Evolutionary conservation across 352 stramenopile genomes (phyloP), one percentile per base, ranked within the genome.

Genomic region (Globisporangium middletonii): DNA sequence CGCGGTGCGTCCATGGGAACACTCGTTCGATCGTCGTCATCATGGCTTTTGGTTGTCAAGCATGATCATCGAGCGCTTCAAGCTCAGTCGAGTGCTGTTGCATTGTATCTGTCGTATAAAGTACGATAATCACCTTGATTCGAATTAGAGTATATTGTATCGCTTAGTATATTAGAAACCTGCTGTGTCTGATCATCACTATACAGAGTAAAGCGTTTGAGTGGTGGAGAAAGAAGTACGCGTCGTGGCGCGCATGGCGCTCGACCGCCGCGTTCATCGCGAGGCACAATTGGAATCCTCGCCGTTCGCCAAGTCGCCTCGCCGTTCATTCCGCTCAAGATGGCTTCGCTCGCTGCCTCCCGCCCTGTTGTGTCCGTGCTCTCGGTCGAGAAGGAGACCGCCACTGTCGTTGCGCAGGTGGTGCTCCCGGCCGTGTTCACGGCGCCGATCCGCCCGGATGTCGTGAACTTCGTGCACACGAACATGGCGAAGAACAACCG

Each of bases 401-500:
- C 85, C 63, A 72, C 93, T 50, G 95, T 98, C 57, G 59, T 79
- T 48, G 79, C 79, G 65, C 90, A 97, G 73, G 86, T 97, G 56
- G 81, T 86, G 63, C 89, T 99, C 44, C 96, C 96, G 35, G 85
- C 78, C 53, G 96, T 99, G 64, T 97, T 99, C 84, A 98, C 92
- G 65, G 95, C 97, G 41, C 97, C 97, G 56, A 98, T 99, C 76
- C 96, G 97, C 72, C 93, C 96, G 54, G 97, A 99, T 82, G 88
- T 99, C 53, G 96, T 99, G 65, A 97, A 98, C 69, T 99, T 99
- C 70, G 97, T 99, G 48, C 97, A 99, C 90, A 99, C 93, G 45
- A 98, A 99, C 88, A 98, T 99, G 85, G 95, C 94, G 80, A 99
- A 99, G 93, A 99, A 99, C 88, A 84, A 97, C 67, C 94, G 97